Evolutionary conservation across 495 filamentous ascomycete species (phyloP).

Genomic region (Opeltia flavorubescens): DNA sequence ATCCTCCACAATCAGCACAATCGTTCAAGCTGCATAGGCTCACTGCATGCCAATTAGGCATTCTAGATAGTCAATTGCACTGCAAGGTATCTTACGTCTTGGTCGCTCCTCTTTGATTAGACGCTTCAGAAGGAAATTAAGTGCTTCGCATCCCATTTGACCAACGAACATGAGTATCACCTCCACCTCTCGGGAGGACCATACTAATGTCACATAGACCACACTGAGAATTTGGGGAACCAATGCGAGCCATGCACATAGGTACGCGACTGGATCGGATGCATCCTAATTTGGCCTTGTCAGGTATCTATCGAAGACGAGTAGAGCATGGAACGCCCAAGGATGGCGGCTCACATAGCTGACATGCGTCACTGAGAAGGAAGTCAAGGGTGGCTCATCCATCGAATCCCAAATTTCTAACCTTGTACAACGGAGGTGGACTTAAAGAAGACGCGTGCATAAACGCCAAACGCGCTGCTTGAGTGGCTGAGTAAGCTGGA

Average conservation of each 20-base stretch:
- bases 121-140: constrained; percentile 84
- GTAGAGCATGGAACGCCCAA: neutral
- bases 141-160: constrained; percentile 83
- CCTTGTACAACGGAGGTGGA: neutral
- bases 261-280: constrained; percentile 64
- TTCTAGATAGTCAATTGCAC: neutral
- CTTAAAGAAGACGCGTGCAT: neutral
- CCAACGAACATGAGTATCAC: constrained; percentile 82
- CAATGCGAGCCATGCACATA: constrained; percentile 87
- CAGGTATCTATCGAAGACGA: neutral
- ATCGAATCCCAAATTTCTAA: constrained; percentile 19
- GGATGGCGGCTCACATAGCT: constrained; percentile 61
- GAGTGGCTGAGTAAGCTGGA: too few relatives aligned
- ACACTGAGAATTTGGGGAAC: constrained; percentile 83
- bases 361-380: constrained; percentile 86
- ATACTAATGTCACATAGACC: constrained; percentile 76
- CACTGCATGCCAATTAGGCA: neutral
- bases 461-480: neutral
- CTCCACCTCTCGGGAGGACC: constrained; percentile 82
- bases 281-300: constrained; percentile 51
- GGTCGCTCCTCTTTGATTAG: constrained; percentile 86
- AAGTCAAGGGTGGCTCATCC: constrained; percentile 64
- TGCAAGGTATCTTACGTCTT: constrained; percentile 33
- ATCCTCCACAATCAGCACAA: constrained; percentile 11
- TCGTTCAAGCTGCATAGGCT: neutral